Base-by-base conservation (phyloP, 192 early-diverging fungal species). In the Entophlyctis luteolus region DNA sequence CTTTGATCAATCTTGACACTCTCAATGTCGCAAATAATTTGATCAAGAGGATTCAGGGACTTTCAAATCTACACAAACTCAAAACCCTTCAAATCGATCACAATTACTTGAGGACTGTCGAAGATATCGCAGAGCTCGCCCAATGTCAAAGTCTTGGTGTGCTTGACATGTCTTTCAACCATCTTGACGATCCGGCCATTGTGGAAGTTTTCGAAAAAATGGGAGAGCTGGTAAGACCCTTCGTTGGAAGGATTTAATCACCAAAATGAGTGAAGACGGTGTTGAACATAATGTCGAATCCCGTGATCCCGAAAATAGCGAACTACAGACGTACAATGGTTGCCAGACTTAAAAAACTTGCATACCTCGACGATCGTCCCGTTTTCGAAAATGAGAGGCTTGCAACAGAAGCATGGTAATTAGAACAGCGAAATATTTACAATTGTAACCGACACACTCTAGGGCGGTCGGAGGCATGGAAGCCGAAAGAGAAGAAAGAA, bases 341-440 rank as follows among this genome's bases (percentile, higher is more conserved):
- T 23, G 68, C 77, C 0, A 57, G 73, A 29, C 54, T 72, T 45
- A 70, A 69, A 62, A 62, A 47, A 8, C 50, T 86, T 29, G 81
- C 83, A 3, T 86, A 86, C 55, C 62, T 86, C 12, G 83, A 86
- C 63, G 84, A 86, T 48, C 71, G 83, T 12, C 84, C 84, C 8
- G 81, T 86, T 16, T 85, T 84, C 59, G 83, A 86, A 36, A 86
- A 82, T 25, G 84, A 86, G 59, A 33, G 84, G 25, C 70, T 79
- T 14, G 62, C 71, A 0, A 71, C 70, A 16, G 79, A 86, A 38
- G 84, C 84, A 12, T 86, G 82, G 82, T 85, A 72, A 4, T n/a
- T n/a, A n/a, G n/a, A n/a, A n/a, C n/a, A n/a, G n/a, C n/a, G 65
- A 29, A 14, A 46, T 20, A 72, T 55, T 36, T 39, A 23, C 10